Conservation (phyloP, 2,329 filamentous ascomycete species). For the Talaromyces verruculosus region DNA sequence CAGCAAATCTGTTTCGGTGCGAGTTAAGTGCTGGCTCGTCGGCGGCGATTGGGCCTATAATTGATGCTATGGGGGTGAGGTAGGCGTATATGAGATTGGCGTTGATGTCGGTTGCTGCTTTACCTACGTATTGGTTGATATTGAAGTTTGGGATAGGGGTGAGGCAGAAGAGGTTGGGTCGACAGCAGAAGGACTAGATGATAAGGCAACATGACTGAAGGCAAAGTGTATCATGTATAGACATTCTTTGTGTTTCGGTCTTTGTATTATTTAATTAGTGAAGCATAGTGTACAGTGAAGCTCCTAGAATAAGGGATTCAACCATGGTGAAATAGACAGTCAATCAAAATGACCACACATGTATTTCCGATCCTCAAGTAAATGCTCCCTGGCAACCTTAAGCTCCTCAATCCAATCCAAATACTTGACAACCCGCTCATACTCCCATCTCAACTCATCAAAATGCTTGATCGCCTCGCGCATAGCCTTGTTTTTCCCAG, state of each 20-base stretch:
- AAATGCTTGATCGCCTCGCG: background rate
- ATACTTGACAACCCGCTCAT: background rate
- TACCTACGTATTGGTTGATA: background rate
- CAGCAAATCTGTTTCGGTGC: constrained; percentile 46
- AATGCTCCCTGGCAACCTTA: constrained; percentile 1
- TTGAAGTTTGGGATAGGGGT: background rate
- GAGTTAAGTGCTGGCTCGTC: constrained; percentile 45
- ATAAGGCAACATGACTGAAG: background rate
- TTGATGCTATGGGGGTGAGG: constrained; percentile 31
- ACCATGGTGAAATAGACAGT: background rate
- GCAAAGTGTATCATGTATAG: background rate
- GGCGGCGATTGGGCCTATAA: constrained; percentile 45
- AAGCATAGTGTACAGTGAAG: background rate
- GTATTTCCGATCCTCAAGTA: constrained; percentile 15
- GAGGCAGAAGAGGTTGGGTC: background rate
- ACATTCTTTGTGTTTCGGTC: background rate
- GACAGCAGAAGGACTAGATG: background rate
- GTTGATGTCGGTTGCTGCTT: constrained; percentile 7
- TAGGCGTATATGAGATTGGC: constrained; percentile 23
- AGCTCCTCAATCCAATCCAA: constrained; percentile 8
- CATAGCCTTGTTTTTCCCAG: background rate
- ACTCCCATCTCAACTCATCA: constrained; percentile 14
- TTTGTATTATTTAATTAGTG: background rate
- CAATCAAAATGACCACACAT: constrained; percentile 11
- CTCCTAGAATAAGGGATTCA: background rate